Conservation (phyloP, 2,329 filamentous ascomycete genomes). For the Triangularia verruculosa region DNA sequence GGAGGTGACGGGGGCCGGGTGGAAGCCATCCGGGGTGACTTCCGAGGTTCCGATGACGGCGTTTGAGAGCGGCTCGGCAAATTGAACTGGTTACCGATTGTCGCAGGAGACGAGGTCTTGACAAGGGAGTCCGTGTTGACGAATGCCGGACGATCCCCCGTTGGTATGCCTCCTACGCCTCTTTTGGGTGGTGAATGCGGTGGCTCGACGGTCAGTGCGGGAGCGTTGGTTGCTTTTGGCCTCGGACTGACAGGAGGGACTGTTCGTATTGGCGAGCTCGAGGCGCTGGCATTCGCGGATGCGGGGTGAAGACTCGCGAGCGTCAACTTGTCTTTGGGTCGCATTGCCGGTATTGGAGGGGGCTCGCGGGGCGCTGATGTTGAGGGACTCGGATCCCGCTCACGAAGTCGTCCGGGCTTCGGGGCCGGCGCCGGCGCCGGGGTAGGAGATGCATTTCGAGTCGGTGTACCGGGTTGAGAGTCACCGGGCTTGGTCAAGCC, state of each 20-base stretch:
- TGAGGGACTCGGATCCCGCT: slow-evolving; percentile 40
- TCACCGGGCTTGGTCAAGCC: slow-evolving; percentile 59
- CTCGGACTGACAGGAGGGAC: slow-evolving; percentile 44
- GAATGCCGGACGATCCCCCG: slow-evolving; percentile 44
- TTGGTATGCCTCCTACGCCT: slow-evolving; percentile 32
- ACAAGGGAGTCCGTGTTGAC: slow-evolving; percentile 47
- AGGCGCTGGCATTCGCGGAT: slow-evolving; percentile 31
- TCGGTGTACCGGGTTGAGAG: slow-evolving; percentile 18
- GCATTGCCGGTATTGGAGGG: slow-evolving; percentile 25
- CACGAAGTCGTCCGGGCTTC: slow-evolving; percentile 44
- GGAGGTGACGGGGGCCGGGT: slow-evolving; percentile 61
- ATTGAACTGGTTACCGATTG: slow-evolving; percentile 47
- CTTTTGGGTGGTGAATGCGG: slow-evolving; percentile 66
- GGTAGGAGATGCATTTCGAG: slow-evolving; percentile 36
- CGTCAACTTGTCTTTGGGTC: slow-evolving; percentile 29
- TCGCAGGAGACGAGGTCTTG: slow-evolving; percentile 40
- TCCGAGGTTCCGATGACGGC: slow-evolving; percentile 40
- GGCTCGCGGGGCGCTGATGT: slow-evolving; percentile 33
- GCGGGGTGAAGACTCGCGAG: slow-evolving; percentile 43
- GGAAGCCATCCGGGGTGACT: slow-evolving; percentile 46
- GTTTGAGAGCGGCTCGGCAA: slow-evolving; percentile 56
- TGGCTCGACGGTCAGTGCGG: slow-evolving; percentile 66
- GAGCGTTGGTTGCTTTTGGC: slow-evolving; percentile 45
- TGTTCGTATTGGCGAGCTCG: slow-evolving; percentile 42
- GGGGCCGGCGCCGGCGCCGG: slow-evolving; percentile 23